Evolutionary conservation across 164 flowering plant genomes (phyloP).

Genomic region (Nymphaea thermarum): DNA sequence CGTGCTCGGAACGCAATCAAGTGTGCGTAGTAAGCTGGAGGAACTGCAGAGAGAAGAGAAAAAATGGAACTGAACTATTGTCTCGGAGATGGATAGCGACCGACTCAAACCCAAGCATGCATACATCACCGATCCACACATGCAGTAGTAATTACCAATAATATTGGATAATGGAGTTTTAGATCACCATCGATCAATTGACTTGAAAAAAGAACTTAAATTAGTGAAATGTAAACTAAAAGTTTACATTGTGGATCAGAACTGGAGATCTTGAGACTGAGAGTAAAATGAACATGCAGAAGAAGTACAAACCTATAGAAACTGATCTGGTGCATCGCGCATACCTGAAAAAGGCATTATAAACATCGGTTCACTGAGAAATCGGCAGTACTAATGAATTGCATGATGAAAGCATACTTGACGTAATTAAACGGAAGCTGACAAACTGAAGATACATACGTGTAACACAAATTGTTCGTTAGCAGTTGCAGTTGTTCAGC

Average conservation of each 20-base stretch:
- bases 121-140: background rate
- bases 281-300: background rate
- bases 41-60: constrained; percentile 4
- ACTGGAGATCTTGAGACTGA: background rate
- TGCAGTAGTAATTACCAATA: background rate
- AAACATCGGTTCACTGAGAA: background rate
- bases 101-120: too few species aligned
- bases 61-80: background rate
- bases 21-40: constrained; percentile 14
- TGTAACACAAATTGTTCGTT: constrained; percentile 66
- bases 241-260: background rate
- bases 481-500: constrained; percentile 64
- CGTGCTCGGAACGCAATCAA: constrained; percentile 13
- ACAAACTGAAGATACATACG: constrained; percentile 21
- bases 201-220: background rate
- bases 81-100: too few species aligned
- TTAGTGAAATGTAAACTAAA: too few species aligned
- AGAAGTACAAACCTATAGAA: constrained; percentile 4
- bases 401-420: background rate
- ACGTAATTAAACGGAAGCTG: background rate
- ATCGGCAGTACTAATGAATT: too few species aligned
- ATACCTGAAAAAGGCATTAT: background rate
- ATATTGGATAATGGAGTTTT: too few species aligned
- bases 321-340: constrained; percentile 4
- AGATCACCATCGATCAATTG: too few species aligned